Evolutionary conservation across 106 monocot species (phyloP).

Genomic region (Dendrobium catenatum): DNA sequence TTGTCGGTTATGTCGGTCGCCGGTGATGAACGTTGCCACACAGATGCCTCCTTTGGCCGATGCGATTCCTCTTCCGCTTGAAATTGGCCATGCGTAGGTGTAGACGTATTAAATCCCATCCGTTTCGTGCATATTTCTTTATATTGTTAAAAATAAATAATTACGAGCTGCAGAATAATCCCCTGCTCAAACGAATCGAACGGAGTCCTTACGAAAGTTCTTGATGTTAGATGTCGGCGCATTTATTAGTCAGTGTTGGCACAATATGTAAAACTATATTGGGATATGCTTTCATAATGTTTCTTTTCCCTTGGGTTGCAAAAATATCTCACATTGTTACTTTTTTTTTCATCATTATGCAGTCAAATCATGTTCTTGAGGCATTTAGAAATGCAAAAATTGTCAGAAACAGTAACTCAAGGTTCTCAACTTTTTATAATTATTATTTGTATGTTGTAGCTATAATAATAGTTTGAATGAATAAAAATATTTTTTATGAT

Average conservation of each 20-base stretch:
- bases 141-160: slow-evolving; percentile 65
- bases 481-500: not conserved
- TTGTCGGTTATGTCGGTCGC: no score
- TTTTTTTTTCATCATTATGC: slow-evolving; percentile 7
- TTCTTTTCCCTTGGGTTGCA: not conserved
- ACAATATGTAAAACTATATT: not conserved
- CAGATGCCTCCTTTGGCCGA: no score
- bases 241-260: not conserved
- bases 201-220: slow-evolving; percentile 74
- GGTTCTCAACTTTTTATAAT: slow-evolving; percentile 21
- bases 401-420: slow-evolving; percentile 91
- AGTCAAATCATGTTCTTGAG: slow-evolving; percentile 98
- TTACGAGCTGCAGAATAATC: slow-evolving; percentile 39
- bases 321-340: slow-evolving; percentile 3
- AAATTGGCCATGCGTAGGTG: no score
- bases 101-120: no score
- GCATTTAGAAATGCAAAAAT: slow-evolving; percentile 99
- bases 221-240: slow-evolving; percentile 44
- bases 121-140: no score
- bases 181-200: slow-evolving; percentile 14
- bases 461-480: not conserved
- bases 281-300: slow-evolving; percentile 9
- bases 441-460: not conserved
- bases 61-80: no score
- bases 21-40: no score